These are phyloP conservation scores for Agaricales sp. DNA, from an alignment of 1,284 basidiomycete genomes.

Conservation along the genomic window DNA sequence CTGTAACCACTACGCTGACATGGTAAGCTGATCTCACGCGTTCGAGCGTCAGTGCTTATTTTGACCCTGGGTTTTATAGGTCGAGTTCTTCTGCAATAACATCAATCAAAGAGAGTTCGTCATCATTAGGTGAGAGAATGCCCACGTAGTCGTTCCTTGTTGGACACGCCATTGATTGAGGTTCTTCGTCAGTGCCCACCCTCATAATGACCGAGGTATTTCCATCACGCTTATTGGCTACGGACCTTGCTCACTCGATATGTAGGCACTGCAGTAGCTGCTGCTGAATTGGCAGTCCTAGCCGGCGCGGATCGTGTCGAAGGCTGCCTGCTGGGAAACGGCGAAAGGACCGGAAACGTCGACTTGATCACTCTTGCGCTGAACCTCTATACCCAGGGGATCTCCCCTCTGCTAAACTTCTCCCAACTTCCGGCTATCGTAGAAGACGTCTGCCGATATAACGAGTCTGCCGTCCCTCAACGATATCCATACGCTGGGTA, in stretches of 20 bases:
- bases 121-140: background rate
- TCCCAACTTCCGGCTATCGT: slow-evolving; percentile 74
- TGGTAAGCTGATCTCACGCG: slow-evolving; percentile 30
- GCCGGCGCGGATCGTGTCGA: slow-evolving; percentile 86
- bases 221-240: slow-evolving; percentile 1
- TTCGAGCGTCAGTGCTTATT: too few species aligned
- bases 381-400: slow-evolving; percentile 85
- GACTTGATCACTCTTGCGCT: slow-evolving; percentile 85
- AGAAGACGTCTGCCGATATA: slow-evolving; percentile 80
- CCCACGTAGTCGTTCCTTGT: background rate
- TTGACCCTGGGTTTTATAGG: slow-evolving; percentile 41
- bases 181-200: slow-evolving; percentile 75
- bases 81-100: slow-evolving; percentile 76
- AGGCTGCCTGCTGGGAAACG: slow-evolving; percentile 86
- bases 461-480: slow-evolving; percentile 79
- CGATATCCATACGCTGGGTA: slow-evolving; percentile 87
- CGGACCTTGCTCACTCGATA: background rate
- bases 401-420: slow-evolving; percentile 75
- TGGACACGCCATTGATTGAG: slow-evolving; percentile 20
- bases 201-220: slow-evolving; percentile 80
- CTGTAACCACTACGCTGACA: slow-evolving; percentile 87
- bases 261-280: slow-evolving; percentile 74
- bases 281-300: slow-evolving; percentile 76
- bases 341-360: slow-evolving; percentile 88
- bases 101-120: slow-evolving; percentile 58